These are phyloP conservation scores for Alternaria arborescens DNA, from an alignment of 2,329 filamentous ascomycete genomes.

Conservation along the genomic window DNA sequence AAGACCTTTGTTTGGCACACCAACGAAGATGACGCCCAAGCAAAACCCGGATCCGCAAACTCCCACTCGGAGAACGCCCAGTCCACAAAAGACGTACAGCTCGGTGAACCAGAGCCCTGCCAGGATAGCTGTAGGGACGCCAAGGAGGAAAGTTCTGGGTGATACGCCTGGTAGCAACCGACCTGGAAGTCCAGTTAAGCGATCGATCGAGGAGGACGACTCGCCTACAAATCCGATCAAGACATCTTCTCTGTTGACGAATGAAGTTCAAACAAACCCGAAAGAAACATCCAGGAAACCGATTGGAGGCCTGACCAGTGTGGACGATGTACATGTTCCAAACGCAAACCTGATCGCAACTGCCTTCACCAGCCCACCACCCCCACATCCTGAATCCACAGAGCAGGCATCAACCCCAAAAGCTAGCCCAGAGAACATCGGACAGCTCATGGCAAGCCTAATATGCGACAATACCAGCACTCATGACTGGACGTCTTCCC, in stretches of 20 bases:
- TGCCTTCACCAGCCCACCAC: neutral
- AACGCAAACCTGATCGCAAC: neutral
- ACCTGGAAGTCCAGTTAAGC: slow-evolving; percentile 10
- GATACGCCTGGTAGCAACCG: slow-evolving; percentile 1
- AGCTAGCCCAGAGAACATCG: slow-evolving; percentile 20
- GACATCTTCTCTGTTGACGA: neutral
- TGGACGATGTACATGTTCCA: neutral
- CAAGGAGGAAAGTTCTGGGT: neutral
- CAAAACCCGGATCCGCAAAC: neutral
- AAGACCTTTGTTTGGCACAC: slow-evolving; percentile 16
- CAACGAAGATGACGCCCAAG: slow-evolving; percentile 8
- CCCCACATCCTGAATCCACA: neutral
- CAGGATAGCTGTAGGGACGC: neutral
- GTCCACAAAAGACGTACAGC: slow-evolving; percentile 9
- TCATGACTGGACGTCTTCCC: neutral
- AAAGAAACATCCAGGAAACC: neutral
- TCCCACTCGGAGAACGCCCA: slow-evolving; percentile 6
- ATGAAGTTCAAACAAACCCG: neutral
- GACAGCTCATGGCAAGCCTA: slow-evolving; percentile 26
- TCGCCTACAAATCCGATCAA: neutral
- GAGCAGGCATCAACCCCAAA: neutral
- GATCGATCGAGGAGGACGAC: slow-evolving; percentile 1
- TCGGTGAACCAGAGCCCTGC: neutral
- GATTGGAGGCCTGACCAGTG: neutral
- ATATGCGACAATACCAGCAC: neutral